These are phyloP conservation scores for Glycyrrhiza uralensis DNA, from an alignment of 306 rosid genomes.

Conservation along the genomic window DNA sequence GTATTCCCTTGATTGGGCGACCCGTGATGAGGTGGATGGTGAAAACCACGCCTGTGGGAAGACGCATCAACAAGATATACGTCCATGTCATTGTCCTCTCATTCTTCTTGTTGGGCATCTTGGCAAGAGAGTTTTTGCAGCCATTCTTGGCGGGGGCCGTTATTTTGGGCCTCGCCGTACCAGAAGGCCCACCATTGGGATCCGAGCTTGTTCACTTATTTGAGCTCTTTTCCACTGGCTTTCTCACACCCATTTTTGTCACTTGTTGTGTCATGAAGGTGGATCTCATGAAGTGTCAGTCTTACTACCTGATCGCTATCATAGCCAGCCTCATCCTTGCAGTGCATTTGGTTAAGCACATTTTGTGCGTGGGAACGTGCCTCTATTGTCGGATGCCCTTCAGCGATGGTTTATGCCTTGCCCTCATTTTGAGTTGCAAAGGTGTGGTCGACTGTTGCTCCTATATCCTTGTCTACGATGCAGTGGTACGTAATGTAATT, in stretches of 20 bases:
- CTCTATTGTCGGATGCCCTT: conserved; percentile 28
- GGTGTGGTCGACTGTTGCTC: conserved; percentile 36
- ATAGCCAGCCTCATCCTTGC: not conserved
- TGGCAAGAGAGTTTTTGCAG: not conserved
- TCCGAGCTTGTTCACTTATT: conserved; percentile 39
- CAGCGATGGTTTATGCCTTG: conserved; percentile 37
- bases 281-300: not conserved
- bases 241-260: conserved; percentile 41
- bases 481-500: not conserved
- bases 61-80: conserved; percentile 16
- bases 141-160: conserved; percentile 28
- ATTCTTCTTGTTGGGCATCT: not conserved
- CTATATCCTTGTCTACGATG: conserved; percentile 5
- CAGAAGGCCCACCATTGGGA: conserved; percentile 61
- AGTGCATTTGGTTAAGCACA: not conserved
- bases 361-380: not conserved
- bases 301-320: not conserved
- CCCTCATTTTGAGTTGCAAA: conserved; percentile 50
- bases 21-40: conserved; percentile 40
- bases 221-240: conserved; percentile 21
- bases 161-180: conserved; percentile 43
- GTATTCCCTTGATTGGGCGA: not conserved
- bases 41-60: conserved; percentile 39
- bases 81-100: not conserved
- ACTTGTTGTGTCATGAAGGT: conserved; percentile 35